Evolutionary conservation across 176 grass and related monocot genomes (phyloP).

Genomic region (Poa pratensis): DNA sequence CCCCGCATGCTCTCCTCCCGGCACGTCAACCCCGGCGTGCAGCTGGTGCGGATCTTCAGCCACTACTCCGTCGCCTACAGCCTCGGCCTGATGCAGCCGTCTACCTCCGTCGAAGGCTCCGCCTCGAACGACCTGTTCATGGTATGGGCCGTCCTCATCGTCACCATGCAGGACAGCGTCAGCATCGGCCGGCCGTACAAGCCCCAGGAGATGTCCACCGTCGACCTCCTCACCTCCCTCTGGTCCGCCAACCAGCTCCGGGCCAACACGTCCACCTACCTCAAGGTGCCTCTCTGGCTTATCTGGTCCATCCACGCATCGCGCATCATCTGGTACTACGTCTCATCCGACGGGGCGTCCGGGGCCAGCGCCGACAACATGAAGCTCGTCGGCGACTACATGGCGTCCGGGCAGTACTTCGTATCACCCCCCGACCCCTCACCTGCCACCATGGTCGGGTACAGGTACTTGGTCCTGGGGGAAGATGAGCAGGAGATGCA

Average conservation of each 20-base stretch:
- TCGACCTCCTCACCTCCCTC: background rate
- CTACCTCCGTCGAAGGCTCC: background rate
- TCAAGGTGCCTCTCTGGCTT: background rate
- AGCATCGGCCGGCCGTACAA: background rate
- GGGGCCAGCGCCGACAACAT: background rate
- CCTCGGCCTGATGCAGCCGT: background rate
- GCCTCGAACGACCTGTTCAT: background rate
- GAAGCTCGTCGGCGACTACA: conserved; percentile 46
- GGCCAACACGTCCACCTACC: background rate
- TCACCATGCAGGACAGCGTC: conserved; percentile 6
- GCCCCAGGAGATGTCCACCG: background rate
- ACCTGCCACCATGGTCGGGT: conserved; percentile 16
- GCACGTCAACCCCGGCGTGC: background rate
- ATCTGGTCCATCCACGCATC: background rate
- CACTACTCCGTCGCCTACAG: background rate
- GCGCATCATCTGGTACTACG: background rate
- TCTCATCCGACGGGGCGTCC: background rate
- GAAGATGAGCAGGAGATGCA: background rate
- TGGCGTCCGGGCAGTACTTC: background rate
- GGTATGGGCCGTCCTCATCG: conserved; percentile 5
- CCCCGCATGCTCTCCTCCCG: too few relatives aligned
- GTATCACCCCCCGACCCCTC: background rate
- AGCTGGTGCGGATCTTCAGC: background rate
- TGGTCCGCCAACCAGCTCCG: conserved; percentile 13
- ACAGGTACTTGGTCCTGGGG: conserved; percentile 43